These are phyloP conservation scores for Leishmania braziliensis DNA, from an alignment of 208 protist species.

Conservation along the genomic window DNA sequence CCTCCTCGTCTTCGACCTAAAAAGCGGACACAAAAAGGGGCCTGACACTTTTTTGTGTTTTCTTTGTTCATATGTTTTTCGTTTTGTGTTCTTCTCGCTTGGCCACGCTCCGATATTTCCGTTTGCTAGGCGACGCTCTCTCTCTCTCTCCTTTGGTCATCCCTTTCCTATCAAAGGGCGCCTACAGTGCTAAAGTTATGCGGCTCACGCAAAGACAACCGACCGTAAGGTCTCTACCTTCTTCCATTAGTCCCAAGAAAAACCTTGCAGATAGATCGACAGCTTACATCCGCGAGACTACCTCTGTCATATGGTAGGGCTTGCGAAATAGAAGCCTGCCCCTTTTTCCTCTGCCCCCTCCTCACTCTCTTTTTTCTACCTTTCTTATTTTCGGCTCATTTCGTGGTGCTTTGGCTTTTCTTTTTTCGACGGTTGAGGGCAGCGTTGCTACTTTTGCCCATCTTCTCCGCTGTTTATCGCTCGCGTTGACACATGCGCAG, in stretches of 20 bases:
- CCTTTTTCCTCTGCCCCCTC: conserved; percentile 7
- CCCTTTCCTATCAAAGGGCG: background rate
- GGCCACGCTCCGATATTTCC: background rate
- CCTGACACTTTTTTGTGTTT: background rate
- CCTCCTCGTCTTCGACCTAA: background rate
- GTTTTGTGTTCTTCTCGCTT: background rate
- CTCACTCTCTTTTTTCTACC: conserved; percentile 7
- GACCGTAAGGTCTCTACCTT: background rate
- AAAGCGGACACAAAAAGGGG: background rate
- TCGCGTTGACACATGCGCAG: background rate
- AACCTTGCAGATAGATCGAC: background rate
- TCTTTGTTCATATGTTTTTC: conserved; percentile 1
- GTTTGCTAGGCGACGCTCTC: background rate
- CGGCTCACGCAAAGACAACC: background rate
- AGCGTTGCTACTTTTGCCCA: background rate
- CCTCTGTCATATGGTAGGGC: background rate
- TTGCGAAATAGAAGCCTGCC: background rate
- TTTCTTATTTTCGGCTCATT: conserved; percentile 1
- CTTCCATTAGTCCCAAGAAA: background rate
- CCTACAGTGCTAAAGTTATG: background rate
- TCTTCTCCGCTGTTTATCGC: background rate
- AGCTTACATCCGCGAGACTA: background rate
- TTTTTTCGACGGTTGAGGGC: background rate
- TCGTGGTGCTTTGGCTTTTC: conserved; percentile 2
- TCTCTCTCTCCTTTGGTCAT: background rate